Base-by-base conservation (phyloP, 345 rosid species). In the Syzygium jambos region DNA sequence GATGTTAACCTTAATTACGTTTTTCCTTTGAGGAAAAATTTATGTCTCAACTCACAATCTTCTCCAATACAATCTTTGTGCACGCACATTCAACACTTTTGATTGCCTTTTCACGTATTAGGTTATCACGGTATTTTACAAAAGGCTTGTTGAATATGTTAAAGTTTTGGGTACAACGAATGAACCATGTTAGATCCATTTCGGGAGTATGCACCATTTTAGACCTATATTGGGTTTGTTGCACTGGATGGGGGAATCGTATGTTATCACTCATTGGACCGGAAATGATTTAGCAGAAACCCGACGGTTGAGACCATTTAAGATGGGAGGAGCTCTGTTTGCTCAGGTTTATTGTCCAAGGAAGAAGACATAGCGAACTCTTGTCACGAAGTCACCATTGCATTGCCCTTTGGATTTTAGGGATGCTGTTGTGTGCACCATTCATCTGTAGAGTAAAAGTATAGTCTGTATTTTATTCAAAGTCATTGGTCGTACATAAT, bases 311-410 rank as follows among this genome's bases (percentile, higher is more conserved):
- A 87, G 94, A 65, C 92, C 90, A 86, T 93, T 73, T 78, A 94
- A 92, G 87, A 93, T 90, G 87, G 93, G 87, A 73, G 96, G 95
- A 57, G 57, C 92, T 13, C 89, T 95, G 78, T 88, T 93, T 87
- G 88, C 93, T 90, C 98, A 96, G 90, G 91, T 93, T 77, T 97
- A 96, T 89, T 88, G 94, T 90, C 98, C 96, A 0, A 90, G 88
- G 91, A 93, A 89, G 92, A 97, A 93, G 91, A 93, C 94, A 51
- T 97, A 98, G 98, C 93, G 98, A 85, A 91, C 88, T 27, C 55
- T 93, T 12, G 29, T 88, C 54, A 46, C 95, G 46, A 95, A 91
- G 92, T 92, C 92, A 2, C 98, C 97, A 73, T 92, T 93, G 11
- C 85, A 68, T 84, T 56, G 87, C 53, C 93, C 90, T 17, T 89